Percentiles rank a stretch among this genome's conserved stretches.
These are phyloP conservation scores for Benincasa hispida DNA, from an alignment of 306 rosid genomes.

Conservation along the genomic window DNA sequence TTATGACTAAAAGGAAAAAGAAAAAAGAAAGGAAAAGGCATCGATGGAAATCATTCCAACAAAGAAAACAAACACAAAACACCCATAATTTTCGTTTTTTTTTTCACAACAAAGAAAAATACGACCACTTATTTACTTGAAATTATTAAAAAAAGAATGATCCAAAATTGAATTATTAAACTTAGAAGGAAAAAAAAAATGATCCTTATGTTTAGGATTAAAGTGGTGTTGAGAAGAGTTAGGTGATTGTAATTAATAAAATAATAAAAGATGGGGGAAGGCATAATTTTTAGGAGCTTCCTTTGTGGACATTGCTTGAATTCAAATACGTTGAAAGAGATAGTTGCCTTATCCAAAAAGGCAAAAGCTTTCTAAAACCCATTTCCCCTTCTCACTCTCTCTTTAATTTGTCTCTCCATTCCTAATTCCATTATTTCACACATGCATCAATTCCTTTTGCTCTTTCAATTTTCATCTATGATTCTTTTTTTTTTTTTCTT, in stretches of 20 bases:
- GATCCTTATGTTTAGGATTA: neutral
- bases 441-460: neutral
- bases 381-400: neutral
- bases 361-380: neutral
- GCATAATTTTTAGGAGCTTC: neutral
- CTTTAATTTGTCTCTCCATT: neutral
- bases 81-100: neutral
- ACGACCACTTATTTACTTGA: neutral
- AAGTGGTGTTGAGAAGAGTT: neutral
- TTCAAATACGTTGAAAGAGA: slow-evolving; percentile 14
- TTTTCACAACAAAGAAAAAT: neutral
- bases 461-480: neutral
- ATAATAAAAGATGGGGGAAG: neutral
- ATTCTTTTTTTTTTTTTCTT: too few relatives aligned
- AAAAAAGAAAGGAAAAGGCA: neutral
- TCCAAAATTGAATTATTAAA: too few relatives aligned
- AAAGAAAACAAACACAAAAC: neutral
- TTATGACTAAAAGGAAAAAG: neutral
- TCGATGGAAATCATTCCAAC: neutral
- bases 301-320: neutral
- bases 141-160: too few relatives aligned
- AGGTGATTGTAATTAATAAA: neutral
- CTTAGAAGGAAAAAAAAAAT: neutral
- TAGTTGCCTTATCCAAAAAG: slow-evolving; percentile 29
- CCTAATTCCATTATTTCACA: neutral